Evolutionary conservation across 1,139 yeast species (phyloP), one percentile per base, ranked within the genome.

Genomic region (Debaryomyces nepalensis): DNA sequence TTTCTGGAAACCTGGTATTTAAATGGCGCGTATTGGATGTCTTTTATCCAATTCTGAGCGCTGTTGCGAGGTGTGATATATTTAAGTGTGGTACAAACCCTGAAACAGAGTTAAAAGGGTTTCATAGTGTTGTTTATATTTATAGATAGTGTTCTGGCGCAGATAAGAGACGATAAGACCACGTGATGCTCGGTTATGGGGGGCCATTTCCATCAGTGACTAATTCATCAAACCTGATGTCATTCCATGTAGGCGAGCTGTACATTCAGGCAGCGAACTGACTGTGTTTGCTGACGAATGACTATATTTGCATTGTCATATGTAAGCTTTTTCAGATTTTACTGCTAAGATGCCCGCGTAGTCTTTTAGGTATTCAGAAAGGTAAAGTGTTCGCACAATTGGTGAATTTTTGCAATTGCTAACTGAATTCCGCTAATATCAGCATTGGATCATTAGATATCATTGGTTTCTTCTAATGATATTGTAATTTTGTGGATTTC

Each of bases 131-230:
- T 29, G 32, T 29, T 29, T 29, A 29, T 29, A 29, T 29, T 22
- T 29, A 29, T 29, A 29, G 32, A 29, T 29, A 16, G 32, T 14
- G 32, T n/a, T n/a, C 15, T 29, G 32, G 21, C 18, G 4, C 16
- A 27, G 32, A 29, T 29, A 29, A 29, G 32, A 29, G n/a, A 27
- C 20, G 32, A 29, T 29, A 29, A 29, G 32, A 16, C 6, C 32
- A 29, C 32, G 32, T 29, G 32, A 10, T 9, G 12, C 29, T 26
- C 29, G 29, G 29, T n/a, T 26, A 14, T 11, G 6, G 31, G 32
- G 32, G 32, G n/a, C 12, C 32, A n/a, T 16, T n/a, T 7, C 10
- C 32, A 29, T 29, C 32, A 9, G 21, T 29, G 32, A 29, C 32
- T 29, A 29, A 10, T 29, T 29, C 18, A 29, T 29, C 12, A 20